A percentile compares a stretch with the other conserved stretches of the same genome.
Evolutionary conservation across 768 basidiomycete genomes (phyloP).

Genomic region (Wakefieldia striispora): DNA sequence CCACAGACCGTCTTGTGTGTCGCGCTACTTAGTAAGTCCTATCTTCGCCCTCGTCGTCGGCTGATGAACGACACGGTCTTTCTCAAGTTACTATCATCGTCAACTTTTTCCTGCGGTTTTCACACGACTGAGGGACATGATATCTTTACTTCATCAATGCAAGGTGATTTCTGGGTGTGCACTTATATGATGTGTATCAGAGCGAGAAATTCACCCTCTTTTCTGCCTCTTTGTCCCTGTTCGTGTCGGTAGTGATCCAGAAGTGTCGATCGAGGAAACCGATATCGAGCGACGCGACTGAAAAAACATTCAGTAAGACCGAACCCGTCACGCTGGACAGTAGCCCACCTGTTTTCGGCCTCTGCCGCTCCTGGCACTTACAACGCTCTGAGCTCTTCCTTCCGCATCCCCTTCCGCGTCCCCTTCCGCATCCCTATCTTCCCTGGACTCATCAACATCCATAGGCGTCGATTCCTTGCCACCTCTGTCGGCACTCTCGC

Average conservation of each 20-base stretch:
- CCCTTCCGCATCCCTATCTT: slow-evolving; percentile 27
- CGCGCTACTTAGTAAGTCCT: slow-evolving; percentile 66
- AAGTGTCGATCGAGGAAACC: slow-evolving; percentile 72
- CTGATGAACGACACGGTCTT: neutral
- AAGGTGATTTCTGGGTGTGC: slow-evolving; percentile 3
- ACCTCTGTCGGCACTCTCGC: slow-evolving; percentile 39
- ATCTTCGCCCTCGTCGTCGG: neutral
- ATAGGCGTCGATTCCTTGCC: slow-evolving; percentile 42
- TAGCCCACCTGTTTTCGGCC: slow-evolving; percentile 54
- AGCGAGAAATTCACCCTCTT: slow-evolving; percentile 35
- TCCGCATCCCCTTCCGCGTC: slow-evolving; percentile 51
- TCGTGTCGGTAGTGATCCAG: slow-evolving; percentile 48
- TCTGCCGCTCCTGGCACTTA: slow-evolving; percentile 55
- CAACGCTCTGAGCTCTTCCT: slow-evolving; percentile 63
- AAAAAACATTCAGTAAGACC: slow-evolving; percentile 1
- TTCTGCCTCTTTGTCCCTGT: slow-evolving; percentile 59
- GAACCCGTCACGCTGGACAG: neutral
- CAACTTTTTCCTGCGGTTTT: slow-evolving; percentile 85
- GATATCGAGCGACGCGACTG: slow-evolving; percentile 68
- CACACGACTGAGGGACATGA: slow-evolving; percentile 28
- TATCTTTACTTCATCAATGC: slow-evolving; percentile 14
- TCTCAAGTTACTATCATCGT: slow-evolving; percentile 72
- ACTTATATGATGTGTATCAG: slow-evolving; percentile 5
- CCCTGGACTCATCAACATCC: slow-evolving; percentile 49
- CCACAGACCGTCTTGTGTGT: slow-evolving; percentile 77